These are phyloP conservation scores for Aspergillus novofumigatus DNA, from an alignment of 2,329 filamentous ascomycete species.

Conservation along the genomic window DNA sequence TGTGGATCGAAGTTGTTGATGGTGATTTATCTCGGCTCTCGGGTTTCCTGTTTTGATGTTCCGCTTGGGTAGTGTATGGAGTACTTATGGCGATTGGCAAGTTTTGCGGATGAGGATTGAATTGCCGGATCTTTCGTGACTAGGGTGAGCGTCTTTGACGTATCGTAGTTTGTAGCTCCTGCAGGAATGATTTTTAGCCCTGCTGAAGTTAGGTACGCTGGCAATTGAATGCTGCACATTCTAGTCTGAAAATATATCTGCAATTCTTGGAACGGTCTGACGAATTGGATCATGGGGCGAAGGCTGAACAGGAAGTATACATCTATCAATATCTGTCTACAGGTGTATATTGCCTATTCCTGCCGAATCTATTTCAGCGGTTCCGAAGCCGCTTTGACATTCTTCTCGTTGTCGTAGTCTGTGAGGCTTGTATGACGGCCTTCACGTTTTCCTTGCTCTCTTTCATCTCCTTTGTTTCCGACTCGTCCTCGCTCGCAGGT, in stretches of 20 bases:
- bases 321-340: neutral
- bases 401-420: constrained; percentile 24
- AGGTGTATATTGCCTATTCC: neutral
- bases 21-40: neutral
- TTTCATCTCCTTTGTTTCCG: constrained; percentile 17
- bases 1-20: neutral
- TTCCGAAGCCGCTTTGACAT: constrained; percentile 29
- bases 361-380: constrained; percentile 1
- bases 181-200: neutral
- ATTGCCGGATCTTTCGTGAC: neutral
- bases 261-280: neutral
- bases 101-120: neutral
- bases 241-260: too few relatives aligned
- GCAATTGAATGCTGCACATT: neutral
- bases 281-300: too few relatives aligned
- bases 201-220: neutral
- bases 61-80: neutral
- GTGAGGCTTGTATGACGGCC: constrained; percentile 15
- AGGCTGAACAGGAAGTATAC: neutral
- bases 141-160: neutral
- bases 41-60: neutral
- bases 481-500: constrained; percentile 18
- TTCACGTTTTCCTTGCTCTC: constrained; percentile 16
- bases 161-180: neutral
- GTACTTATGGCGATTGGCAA: neutral